These are phyloP conservation scores for Penicillium pancosmium DNA, from an alignment of 495 filamentous ascomycete species.

Conservation along the genomic window DNA sequence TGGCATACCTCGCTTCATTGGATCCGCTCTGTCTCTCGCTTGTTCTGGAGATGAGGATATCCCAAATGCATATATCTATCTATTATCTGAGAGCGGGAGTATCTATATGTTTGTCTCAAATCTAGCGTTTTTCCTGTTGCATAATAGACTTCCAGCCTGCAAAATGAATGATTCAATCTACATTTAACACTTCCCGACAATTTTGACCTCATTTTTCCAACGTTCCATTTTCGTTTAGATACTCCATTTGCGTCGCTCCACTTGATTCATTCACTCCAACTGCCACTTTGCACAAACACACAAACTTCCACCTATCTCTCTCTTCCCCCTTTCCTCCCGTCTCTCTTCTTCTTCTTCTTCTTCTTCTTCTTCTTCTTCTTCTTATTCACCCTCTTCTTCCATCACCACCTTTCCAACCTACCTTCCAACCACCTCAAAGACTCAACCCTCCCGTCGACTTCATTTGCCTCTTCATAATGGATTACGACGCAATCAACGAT, in stretches of 20 bases:
- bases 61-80: not conserved
- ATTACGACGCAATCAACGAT: too few species aligned
- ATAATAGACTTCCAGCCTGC: not conserved
- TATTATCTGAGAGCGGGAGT: not conserved
- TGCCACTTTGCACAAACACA: too few species aligned
- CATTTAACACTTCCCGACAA: too few species aligned
- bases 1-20: conserved; percentile 9
- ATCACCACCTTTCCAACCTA: not conserved
- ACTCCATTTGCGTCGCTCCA: too few species aligned
- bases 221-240: too few species aligned
- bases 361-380: not conserved
- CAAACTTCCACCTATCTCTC: not conserved
- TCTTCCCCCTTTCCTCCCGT: not conserved
- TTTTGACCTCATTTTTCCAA: too few species aligned
- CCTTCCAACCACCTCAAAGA: too few species aligned
- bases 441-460: too few species aligned
- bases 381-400: not conserved
- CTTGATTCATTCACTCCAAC: too few species aligned
- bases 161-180: not conserved
- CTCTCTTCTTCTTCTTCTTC: not conserved
- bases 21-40: not conserved
- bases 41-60: not conserved
- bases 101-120: not conserved
- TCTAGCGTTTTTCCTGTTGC: not conserved
- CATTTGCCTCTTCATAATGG: too few species aligned